Base-by-base conservation (phyloP, 2,329 filamentous ascomycete genomes). In the Niveomyces coronatus region DNA sequence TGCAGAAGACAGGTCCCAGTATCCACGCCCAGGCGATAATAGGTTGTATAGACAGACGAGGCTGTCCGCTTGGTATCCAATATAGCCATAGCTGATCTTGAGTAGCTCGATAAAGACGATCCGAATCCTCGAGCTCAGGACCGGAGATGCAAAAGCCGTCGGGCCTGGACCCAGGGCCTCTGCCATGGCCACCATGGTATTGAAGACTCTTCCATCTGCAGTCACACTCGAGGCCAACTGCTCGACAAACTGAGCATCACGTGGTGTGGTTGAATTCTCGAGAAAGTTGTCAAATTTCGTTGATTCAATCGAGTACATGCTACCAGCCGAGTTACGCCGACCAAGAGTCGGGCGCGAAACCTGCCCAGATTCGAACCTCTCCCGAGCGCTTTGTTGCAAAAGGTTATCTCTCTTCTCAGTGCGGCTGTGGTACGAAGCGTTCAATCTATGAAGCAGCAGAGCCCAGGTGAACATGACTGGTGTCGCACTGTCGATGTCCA, bases 391-490 rank as follows among this genome's bases (percentile, higher is more conserved):
- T 49, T 77, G 70, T 44, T 76, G 74, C 37, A 76, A 63, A 13
- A 74, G 56, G 19, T 71, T 61, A 47, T 78, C 74, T 33, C 74
- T 62, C 41, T 70, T 68, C 52, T 82, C 78, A 27, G 74, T 75
- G 31, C 79, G 67, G 35, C 67, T 67, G 40, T 74, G 68, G 46
- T 78, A 81, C 10, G 74, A 73, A 29, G 75, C 62, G 47, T 76
- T 75, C 62, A 91, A 76, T 18, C 73, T 70, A 50, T 82, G 74
- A 9, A 88, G 66, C 18, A 94, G 73, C 33, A 89, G 65, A 4
- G 80, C 77, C 88, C 88, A 96, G 3, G 83, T 76, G 47, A 93
- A 83, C 15, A 85, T 71, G 14, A 84, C 76, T 2, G 85, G 85
- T 39, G 75, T 77, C 15, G 83, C 82, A 24, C 75, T 74, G 26